phyloP scores from a whole-genome alignment of 768 basidiomycete species.

The Crucibulum laeve region DNA sequence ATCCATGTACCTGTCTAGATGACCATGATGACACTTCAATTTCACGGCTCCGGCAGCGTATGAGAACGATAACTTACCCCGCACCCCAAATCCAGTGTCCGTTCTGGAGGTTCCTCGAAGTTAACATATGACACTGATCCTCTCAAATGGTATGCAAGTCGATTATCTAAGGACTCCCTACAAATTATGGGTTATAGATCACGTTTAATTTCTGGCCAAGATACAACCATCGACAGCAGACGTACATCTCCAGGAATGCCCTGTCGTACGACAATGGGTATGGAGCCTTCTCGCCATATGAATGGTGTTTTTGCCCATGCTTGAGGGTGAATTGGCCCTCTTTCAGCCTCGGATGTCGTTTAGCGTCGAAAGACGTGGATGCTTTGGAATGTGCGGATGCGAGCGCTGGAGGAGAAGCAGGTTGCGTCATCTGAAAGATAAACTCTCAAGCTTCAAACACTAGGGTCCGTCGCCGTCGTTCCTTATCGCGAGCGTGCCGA shows the following conservation, averaged over 20 bases:
- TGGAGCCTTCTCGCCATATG: constrained; percentile 72
- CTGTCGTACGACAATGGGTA: constrained; percentile 75
- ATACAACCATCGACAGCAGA: constrained; percentile 10
- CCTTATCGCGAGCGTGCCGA: background rate
- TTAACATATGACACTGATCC: constrained; percentile 58
- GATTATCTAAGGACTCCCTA: constrained; percentile 56
- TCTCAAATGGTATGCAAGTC: constrained; percentile 41
- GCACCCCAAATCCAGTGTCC: constrained; percentile 67
- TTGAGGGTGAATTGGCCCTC: constrained; percentile 58
- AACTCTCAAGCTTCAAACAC: too few relatives aligned
- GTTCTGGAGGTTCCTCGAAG: constrained; percentile 47
- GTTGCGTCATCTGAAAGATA: constrained; percentile 13
- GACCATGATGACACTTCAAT: constrained; percentile 1
- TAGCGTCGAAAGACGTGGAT: constrained; percentile 25
- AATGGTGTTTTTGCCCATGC: constrained; percentile 61
- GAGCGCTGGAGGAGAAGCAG: constrained; percentile 13
- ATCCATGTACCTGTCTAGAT: constrained; percentile 65
- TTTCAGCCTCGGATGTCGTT: constrained; percentile 37
- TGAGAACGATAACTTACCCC: constrained; percentile 44
- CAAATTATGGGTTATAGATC: background rate
- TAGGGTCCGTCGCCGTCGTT: background rate
- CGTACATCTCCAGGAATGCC: constrained; percentile 65
- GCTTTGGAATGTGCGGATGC: constrained; percentile 10
- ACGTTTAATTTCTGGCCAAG: too few relatives aligned
- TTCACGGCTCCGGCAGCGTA: constrained; percentile 1